These are phyloP conservation scores for Aspergillus fischeri DNA, from an alignment of 2,329 filamentous ascomycete genomes.

Conservation along the genomic window DNA sequence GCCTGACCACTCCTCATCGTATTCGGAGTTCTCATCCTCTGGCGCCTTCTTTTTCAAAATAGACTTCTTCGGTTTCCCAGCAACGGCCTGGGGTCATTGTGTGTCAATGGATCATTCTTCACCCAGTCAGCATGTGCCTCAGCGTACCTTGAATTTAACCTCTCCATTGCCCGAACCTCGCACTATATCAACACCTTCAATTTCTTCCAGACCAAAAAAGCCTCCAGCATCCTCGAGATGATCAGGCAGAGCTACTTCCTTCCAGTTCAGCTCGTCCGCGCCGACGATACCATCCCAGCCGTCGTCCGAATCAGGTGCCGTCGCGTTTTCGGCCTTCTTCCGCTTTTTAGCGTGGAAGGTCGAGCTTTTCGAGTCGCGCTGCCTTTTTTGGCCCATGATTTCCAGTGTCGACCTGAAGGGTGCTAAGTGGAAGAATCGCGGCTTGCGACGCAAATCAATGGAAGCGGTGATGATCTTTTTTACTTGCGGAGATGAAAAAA, in stretches of 20 bases:
- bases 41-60: slow-evolving; percentile 24
- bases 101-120: slow-evolving; percentile 4
- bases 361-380: slow-evolving; percentile 27
- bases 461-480: slow-evolving; percentile 5
- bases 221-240: slow-evolving; percentile 86
- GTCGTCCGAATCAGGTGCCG: slow-evolving; percentile 13
- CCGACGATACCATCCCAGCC: slow-evolving; percentile 27
- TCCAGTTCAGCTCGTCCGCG: slow-evolving; percentile 57
- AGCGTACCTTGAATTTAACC: slow-evolving; percentile 40
- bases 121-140: slow-evolving; percentile 1
- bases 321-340: slow-evolving; percentile 24
- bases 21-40: slow-evolving; percentile 23
- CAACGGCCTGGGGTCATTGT: slow-evolving; percentile 26
- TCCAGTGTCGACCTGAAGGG: background rate
- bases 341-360: slow-evolving; percentile 32
- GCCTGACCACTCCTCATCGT: slow-evolving; percentile 61
- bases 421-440: background rate
- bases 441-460: background rate
- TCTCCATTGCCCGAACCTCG: slow-evolving; percentile 54
- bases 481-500: slow-evolving; percentile 28
- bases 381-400: slow-evolving; percentile 36
- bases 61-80: slow-evolving; percentile 30
- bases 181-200: slow-evolving; percentile 85
- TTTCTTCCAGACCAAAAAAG: slow-evolving; percentile 86
- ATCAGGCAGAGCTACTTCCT: slow-evolving; percentile 64